A percentile compares a stretch with the other conserved stretches of the same genome.
phyloP scores from a whole-genome alignment of 2,329 filamentous ascomycete genomes.

The Ophiostoma pallidulum region DNA sequence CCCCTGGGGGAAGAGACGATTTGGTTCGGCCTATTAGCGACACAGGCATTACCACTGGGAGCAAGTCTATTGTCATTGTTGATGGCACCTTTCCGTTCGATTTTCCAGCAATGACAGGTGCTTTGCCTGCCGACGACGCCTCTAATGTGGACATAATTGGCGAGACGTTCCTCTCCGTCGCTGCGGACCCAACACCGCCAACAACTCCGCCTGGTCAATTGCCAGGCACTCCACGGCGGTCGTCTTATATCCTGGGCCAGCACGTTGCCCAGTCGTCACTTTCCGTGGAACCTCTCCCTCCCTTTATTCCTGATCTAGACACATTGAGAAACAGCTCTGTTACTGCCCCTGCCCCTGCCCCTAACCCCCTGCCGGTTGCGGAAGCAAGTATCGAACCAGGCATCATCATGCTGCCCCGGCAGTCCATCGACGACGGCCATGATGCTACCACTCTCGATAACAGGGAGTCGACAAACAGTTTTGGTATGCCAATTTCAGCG shows the following conservation, averaged over 20 bases:
- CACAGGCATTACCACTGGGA: slow-evolving; percentile 62
- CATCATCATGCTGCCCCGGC: slow-evolving; percentile 22
- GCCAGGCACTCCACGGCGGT: slow-evolving; percentile 40
- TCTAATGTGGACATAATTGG: slow-evolving; percentile 43
- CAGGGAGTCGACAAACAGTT: not conserved
- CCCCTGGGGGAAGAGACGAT: not conserved
- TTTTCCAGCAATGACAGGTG: slow-evolving; percentile 43
- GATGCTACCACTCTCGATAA: not conserved
- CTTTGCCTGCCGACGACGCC: slow-evolving; percentile 32
- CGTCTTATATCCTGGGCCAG: slow-evolving; percentile 46
- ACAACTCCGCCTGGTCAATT: slow-evolving; percentile 46
- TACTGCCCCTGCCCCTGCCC: not conserved
- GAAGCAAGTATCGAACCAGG: slow-evolving; percentile 20
- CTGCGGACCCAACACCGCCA: slow-evolving; percentile 49
- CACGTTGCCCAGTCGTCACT: slow-evolving; percentile 30
- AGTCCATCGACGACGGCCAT: slow-evolving; percentile 23
- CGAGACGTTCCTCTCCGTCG: slow-evolving; percentile 40
- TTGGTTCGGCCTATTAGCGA: slow-evolving; percentile 38
- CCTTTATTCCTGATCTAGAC: slow-evolving; percentile 38
- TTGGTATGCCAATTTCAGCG: slow-evolving; percentile 12
- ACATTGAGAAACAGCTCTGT: slow-evolving; percentile 24
- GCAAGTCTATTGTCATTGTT: slow-evolving; percentile 83
- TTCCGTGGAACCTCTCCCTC: slow-evolving; percentile 34
- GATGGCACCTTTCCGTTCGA: slow-evolving; percentile 52
- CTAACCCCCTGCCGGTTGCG: not conserved